These are phyloP conservation scores for Pyrrhoderma lamaoense DNA, from an alignment of 1,284 basidiomycete genomes.

Conservation along the genomic window DNA sequence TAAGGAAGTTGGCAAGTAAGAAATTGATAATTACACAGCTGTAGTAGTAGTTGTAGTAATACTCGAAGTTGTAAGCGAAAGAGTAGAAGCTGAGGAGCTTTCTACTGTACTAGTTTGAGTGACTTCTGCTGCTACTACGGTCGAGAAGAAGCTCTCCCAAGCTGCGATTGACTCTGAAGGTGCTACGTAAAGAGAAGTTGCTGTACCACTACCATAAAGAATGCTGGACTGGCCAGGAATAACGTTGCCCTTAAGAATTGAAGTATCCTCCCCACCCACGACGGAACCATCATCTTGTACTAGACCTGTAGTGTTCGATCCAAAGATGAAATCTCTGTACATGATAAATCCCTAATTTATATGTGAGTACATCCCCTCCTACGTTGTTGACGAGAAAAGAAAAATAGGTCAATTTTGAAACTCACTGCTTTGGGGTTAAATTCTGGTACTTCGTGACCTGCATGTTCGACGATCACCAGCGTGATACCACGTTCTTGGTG, in stretches of 20 bases:
- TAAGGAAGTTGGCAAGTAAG: too few species aligned
- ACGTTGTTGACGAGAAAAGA: neutral
- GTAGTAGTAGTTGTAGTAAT: too few species aligned
- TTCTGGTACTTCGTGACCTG: constrained; percentile 54
- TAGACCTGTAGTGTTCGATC: constrained; percentile 43
- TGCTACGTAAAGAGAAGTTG: constrained; percentile 42
- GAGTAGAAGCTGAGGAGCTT: too few species aligned
- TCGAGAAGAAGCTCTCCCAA: constrained; percentile 37
- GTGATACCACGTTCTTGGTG: constrained; percentile 67
- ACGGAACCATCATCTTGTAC: constrained; percentile 35
- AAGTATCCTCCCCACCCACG: constrained; percentile 45
- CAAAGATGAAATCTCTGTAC: constrained; percentile 51
- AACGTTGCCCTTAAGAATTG: constrained; percentile 33
- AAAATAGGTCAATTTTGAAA: constrained; percentile 5
- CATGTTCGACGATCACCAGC: constrained; percentile 48
- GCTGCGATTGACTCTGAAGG: constrained; percentile 47
- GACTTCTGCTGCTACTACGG: constrained; percentile 2
- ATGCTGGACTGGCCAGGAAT: constrained; percentile 46
- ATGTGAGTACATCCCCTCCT: neutral
- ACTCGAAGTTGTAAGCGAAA: too few species aligned
- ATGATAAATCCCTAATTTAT: constrained; percentile 42
- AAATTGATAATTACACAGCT: too few species aligned
- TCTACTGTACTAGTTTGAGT: too few species aligned
- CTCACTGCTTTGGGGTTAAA: constrained; percentile 46
- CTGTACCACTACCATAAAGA: constrained; percentile 41